Conservation (phyloP, 2,329 filamentous ascomycete genomes). For the Ceratocystis cubensis region DNA sequence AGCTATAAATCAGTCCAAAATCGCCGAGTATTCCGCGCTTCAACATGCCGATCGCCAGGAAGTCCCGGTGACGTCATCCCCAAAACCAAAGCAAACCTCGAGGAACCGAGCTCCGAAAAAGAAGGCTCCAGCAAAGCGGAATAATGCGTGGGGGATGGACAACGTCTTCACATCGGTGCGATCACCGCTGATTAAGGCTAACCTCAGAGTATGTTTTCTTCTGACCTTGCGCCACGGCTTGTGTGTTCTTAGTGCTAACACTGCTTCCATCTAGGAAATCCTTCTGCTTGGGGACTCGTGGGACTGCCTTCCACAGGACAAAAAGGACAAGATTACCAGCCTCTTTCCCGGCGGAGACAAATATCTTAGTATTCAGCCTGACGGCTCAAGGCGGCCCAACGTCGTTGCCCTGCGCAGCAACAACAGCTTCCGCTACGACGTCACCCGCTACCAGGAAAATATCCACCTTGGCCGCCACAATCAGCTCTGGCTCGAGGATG, state of each 20-base stretch:
- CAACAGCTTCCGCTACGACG: slow-evolving; percentile 37
- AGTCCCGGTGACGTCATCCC: not conserved
- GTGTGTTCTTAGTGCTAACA: not conserved
- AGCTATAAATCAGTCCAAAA: not conserved
- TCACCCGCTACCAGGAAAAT: slow-evolving; percentile 35
- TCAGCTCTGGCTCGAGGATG: slow-evolving; percentile 39
- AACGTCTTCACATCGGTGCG: slow-evolving; percentile 12
- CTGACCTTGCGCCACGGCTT: not conserved
- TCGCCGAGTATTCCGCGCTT: not conserved
- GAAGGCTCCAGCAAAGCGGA: not conserved
- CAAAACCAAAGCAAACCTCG: not conserved
- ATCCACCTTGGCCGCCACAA: slow-evolving; percentile 39
- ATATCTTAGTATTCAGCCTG: slow-evolving; percentile 31
- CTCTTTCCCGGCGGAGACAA: slow-evolving; percentile 14
- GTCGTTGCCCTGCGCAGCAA: slow-evolving; percentile 35
- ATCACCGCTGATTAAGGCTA: slow-evolving; percentile 16
- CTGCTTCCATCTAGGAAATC: slow-evolving; percentile 11
- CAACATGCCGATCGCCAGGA: not conserved
- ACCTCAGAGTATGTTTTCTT: slow-evolving; percentile 14
- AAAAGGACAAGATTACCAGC: not conserved
- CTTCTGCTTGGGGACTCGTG: slow-evolving; percentile 15
- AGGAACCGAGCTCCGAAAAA: not conserved
- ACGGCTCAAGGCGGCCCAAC: slow-evolving; percentile 31
- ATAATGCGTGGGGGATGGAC: slow-evolving; percentile 13
- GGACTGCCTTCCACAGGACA: slow-evolving; percentile 9